Evolutionary conservation across 805 yeast genomes (phyloP), one percentile per base, ranked within the genome.

Genomic region (Pichia californica): DNA sequence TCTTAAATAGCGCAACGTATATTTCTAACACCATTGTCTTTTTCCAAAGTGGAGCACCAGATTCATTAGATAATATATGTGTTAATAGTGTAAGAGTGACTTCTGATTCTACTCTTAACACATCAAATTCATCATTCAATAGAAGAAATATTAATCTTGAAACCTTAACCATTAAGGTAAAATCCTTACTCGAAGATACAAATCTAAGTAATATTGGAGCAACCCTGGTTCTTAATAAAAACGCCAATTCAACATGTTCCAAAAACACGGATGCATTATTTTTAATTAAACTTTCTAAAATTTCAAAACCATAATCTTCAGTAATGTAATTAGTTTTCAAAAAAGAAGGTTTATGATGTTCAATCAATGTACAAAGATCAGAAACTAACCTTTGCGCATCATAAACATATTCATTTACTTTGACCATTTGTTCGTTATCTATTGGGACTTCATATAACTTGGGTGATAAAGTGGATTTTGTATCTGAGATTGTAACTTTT

Each of bases 171-270:
- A 79, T 75, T 13, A 82, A 70, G 0, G 94, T 71, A 55, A 88
- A 91, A 29, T 74, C 80, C 31, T 70, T 70, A 16, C 70, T 63
- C 4, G 71, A 57, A 13, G 87, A 71, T 38, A 88, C 72, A 29
- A 79, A 73, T 34, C 93, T 65, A 19, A 93, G 64, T 16, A 91
- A 64, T 9, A 87, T 70, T 0, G 98, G 98, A 2, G 86, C 81
- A 0, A 87, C 74, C 45, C 79, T 74, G 1, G 77, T 73, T 54
- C 91, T 69, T 20, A 89, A 62, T 11, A 88, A 62, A 50, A 71
- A 77, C 1, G 79, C 79, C 29, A 91, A 69, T 53, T 87, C 96
- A 1, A 58, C 64, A 50, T 82, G 88, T 2, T 59, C 43, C 15
- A 70, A 59, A 55, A 91, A 86, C 3, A 79, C 54, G 0, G 55